Conservation (phyloP, 1,139 yeast genomes). For the Yamadazyma aaseri region DNA sequence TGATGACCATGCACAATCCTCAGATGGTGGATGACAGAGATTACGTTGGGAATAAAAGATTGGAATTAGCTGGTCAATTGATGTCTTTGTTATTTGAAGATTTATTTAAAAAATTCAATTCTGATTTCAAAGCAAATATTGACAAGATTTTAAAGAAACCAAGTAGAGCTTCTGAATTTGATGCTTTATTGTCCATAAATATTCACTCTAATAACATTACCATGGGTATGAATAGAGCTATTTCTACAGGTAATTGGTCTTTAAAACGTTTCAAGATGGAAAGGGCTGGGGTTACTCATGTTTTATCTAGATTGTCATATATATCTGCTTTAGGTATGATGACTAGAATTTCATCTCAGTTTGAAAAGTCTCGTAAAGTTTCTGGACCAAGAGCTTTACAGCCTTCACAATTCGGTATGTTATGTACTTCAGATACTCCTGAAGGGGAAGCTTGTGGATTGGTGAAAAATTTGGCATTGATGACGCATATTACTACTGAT, state of each 20-base stretch:
- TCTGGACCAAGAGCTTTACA: constrained; percentile 99
- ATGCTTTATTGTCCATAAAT: constrained; percentile 83
- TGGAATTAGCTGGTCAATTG: constrained; percentile 95
- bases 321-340: constrained; percentile 98
- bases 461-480: constrained; percentile 91
- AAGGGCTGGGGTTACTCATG: constrained; percentile 99
- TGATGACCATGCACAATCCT: constrained; percentile 94
- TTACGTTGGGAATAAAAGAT: constrained; percentile 96
- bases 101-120: constrained; percentile 91
- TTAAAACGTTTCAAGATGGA: constrained; percentile 99
- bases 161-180: constrained; percentile 91
- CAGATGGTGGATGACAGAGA: constrained; percentile 97
- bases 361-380: constrained; percentile 95
- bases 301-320: constrained; percentile 82
- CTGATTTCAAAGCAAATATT: constrained; percentile 89
- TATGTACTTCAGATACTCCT: constrained; percentile 98
- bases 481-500: constrained; percentile 99
- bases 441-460: constrained; percentile 99
- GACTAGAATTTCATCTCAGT: constrained; percentile 98
- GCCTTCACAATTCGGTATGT: constrained; percentile 98
- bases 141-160: constrained; percentile 94
- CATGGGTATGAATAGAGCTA: constrained; percentile 92
- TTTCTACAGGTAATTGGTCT: constrained; percentile 98
- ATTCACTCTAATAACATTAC: constrained; percentile 92
- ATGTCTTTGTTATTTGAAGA: constrained; percentile 95